Percentiles rank a stretch among this genome's conserved stretches.
Evolutionary conservation across 441 rosid species (phyloP).

Genomic region (Syzygium malaccense): DNA sequence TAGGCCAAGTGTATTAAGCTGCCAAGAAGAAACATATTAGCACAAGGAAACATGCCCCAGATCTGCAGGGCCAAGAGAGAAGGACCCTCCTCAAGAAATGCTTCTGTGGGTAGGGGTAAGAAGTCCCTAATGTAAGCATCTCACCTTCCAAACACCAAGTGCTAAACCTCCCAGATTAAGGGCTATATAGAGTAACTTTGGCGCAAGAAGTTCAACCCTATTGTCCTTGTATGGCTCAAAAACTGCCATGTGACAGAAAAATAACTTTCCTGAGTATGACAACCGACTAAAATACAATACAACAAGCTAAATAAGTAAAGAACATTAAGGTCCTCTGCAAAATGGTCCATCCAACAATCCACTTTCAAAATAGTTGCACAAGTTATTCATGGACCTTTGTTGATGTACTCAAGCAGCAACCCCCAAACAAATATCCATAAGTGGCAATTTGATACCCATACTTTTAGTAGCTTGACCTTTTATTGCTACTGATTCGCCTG

Average conservation of each 20-base stretch:
- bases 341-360: background rate
- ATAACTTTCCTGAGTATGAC: background rate
- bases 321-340: background rate
- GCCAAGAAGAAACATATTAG: constrained; percentile 16
- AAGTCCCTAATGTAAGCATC: background rate
- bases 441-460: background rate
- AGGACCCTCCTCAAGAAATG: background rate
- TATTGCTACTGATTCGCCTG: background rate
- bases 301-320: background rate
- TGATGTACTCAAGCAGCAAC: background rate
- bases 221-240: constrained; percentile 97
- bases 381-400: background rate
- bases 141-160: constrained; percentile 97
- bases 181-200: constrained; percentile 85
- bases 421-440: background rate
- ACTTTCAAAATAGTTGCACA: background rate
- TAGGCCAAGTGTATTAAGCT: constrained; percentile 96
- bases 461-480: background rate
- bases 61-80: background rate
- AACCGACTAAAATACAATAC: background rate
- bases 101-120: background rate
- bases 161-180: constrained; percentile 92
- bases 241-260: constrained; percentile 37
- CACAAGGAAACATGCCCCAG: background rate
- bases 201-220: constrained; percentile 83